phyloP scores from a whole-genome alignment of 495 filamentous ascomycete species.

The Lasiosphaeria miniovina region DNA sequence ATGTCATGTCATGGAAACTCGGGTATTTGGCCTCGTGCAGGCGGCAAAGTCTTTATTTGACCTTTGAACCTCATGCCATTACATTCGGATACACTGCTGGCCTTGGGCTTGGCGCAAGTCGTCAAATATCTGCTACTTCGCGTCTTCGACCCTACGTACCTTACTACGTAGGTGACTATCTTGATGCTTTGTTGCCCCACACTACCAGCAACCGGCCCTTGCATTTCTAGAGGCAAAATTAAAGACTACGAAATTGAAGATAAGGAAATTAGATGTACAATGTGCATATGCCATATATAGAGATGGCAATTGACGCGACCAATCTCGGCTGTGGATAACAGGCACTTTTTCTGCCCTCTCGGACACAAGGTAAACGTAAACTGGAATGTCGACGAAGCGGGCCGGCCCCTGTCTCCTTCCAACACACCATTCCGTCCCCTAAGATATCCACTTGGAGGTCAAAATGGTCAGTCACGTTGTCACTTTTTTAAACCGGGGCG shows the following conservation, averaged over 20 bases:
- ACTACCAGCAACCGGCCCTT: no score
- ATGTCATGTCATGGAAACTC: slow-evolving; percentile 37
- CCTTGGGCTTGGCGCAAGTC: slow-evolving; percentile 18
- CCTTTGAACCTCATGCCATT: neutral
- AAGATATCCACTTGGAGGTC: neutral
- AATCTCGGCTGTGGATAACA: no score
- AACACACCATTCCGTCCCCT: neutral
- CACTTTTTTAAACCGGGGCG: slow-evolving; percentile 8
- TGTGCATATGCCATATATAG: no score
- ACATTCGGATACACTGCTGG: neutral
- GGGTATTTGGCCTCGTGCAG: slow-evolving; percentile 15
- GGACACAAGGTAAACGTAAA: no score
- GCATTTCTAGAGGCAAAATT: no score
- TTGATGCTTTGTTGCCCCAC: neutral
- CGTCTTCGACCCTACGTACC: slow-evolving; percentile 14
- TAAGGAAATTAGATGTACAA: no score
- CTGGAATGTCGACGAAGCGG: neutral
- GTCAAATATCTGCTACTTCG: slow-evolving; percentile 25
- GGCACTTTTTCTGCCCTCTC: no score
- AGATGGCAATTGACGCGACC: no score
- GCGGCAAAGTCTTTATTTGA: slow-evolving; percentile 11
- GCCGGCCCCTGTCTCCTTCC: neutral
- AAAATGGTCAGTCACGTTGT: slow-evolving; percentile 8
- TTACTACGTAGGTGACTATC: neutral
- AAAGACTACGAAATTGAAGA: no score